Evolutionary conservation across 129 eudicot genomes (phyloP).

Genomic region (Saposhnikovia divaricata): DNA sequence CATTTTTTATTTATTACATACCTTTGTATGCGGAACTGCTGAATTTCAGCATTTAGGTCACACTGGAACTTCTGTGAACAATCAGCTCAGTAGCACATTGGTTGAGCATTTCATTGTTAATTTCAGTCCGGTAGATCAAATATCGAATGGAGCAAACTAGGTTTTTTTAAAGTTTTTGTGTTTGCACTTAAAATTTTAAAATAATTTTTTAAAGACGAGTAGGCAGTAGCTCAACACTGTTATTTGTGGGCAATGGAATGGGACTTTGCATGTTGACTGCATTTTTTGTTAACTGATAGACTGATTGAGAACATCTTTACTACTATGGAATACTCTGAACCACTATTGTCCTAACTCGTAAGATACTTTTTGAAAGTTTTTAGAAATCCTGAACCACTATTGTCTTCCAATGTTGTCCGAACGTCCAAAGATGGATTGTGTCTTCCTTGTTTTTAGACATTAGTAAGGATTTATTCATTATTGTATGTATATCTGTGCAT

Average conservation of each 20-base stretch:
- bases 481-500: background rate
- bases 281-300: background rate
- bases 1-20: background rate
- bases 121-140: background rate
- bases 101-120: background rate
- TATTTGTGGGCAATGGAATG: background rate
- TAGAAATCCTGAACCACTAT: no score
- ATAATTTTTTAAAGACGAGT: background rate
- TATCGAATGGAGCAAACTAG: background rate
- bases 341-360: no score
- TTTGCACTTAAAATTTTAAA: background rate
- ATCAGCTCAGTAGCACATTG: background rate
- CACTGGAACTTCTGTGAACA: background rate
- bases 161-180: background rate
- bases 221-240: background rate
- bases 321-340: background rate
- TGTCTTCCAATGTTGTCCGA: background rate
- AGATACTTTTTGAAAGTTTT: no score
- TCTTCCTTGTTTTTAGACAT: background rate
- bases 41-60: background rate
- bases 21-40: background rate
- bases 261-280: background rate
- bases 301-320: background rate
- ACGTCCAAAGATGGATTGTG: background rate
- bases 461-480: background rate